Evolutionary conservation across 1,284 basidiomycete species (phyloP), one percentile per base, ranked within the genome.

Genomic region (Moniliophthora roreri): DNA sequence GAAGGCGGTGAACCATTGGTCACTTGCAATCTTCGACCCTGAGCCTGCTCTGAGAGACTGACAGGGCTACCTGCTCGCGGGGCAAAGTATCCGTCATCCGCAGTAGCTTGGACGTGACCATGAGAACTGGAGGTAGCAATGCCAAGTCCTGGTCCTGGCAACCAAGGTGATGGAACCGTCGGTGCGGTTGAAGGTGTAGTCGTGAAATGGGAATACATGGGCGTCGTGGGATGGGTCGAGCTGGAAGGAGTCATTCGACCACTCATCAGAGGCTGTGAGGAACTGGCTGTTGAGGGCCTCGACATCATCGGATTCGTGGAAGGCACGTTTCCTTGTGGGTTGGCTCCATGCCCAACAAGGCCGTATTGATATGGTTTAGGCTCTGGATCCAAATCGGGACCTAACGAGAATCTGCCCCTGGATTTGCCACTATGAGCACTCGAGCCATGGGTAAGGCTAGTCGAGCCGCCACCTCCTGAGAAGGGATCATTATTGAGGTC

Each of bases 311-410:
- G 63, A 3, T 61, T 59, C 11, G 54, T 55, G 13, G 61, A 63
- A 4, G 63, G 60, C 15, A 18, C 16, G 4, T 18, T 4, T 11
- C 9, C 18, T 10, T 59, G 62, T 9, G 78, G 74, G 3, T 75
- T 66, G 9, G 62, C 36, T 8, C 68, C 67, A 10, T 72, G 75
- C 5, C 79, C 79, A n/a, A 81, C 73, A 40, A 78, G 67, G 7
- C 78, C 79, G 52, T 81, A 81, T 58, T 79, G 70, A 57, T 82
- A 81, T 18, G 79, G 76, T 56, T 68, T 75, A 18, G 77, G 73
- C 28, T 70, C 66, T 15, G 59, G 44, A 16, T 69, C 66, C 36
- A 59, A 52, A 45, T 68, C 66, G 44, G 69, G 52, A 4, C 44
- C 44, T 24, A 46, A 32, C 1, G 66, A 69, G 52, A 68, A 66